Evolutionary conservation across 148 eudicot genomes (phyloP).

Genomic region (Diospyros kaki): DNA sequence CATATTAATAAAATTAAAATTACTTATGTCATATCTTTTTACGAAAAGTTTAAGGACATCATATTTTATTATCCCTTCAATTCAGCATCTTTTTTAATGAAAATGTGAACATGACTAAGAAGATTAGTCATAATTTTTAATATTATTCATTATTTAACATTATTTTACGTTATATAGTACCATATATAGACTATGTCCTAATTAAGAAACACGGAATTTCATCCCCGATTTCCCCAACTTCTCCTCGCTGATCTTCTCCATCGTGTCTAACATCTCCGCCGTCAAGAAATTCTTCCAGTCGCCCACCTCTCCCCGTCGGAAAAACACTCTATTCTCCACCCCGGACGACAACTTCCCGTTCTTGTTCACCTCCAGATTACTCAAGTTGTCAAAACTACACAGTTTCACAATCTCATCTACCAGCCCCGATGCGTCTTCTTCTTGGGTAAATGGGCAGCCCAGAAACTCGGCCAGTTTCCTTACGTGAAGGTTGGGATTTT

Average conservation of each 20-base stretch:
- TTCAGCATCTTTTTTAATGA: too few relatives aligned
- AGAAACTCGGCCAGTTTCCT: constrained; percentile 28
- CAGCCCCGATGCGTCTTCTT: constrained; percentile 23
- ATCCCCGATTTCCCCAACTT: constrained; percentile 3
- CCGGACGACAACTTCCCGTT: constrained; percentile 4
- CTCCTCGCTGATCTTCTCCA: constrained; percentile 5
- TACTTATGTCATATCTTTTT: too few relatives aligned
- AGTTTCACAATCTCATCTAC: constrained; percentile 11
- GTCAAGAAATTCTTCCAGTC: constrained; percentile 12
- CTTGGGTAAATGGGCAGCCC: constrained; percentile 19
- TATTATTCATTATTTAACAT: too few relatives aligned
- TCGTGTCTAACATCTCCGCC: constrained; percentile 8
- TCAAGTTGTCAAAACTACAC: constrained; percentile 27
- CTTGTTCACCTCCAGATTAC: constrained; percentile 31
- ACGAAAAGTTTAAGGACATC: too few relatives aligned
- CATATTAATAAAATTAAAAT: too few relatives aligned
- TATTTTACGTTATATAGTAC: too few relatives aligned
- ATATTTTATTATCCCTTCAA: too few relatives aligned
- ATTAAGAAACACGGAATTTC: constrained; percentile 1
- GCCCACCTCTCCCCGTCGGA: constrained; percentile 21
- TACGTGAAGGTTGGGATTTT: constrained; percentile 2
- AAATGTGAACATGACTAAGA: too few relatives aligned
- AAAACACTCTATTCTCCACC: constrained; percentile 12
- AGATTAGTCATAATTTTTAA: too few relatives aligned
- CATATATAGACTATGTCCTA: too few relatives aligned